phyloP scores from a whole-genome alignment of 371 early-diverging fungal genomes.

The Apophysomyces sp. region DNA sequence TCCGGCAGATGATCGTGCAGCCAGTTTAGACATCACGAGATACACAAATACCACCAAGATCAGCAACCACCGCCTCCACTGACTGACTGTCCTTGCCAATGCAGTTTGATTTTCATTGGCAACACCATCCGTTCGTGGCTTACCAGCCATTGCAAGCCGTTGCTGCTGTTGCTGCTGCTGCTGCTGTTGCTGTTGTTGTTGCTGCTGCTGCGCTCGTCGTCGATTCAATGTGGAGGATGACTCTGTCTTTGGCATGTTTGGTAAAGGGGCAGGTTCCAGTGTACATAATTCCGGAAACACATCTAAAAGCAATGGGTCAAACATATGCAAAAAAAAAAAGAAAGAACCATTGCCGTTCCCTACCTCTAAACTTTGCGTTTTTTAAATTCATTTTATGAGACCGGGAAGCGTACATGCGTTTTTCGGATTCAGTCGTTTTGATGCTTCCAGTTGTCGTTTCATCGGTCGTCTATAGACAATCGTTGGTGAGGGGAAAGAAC shows the following conservation, averaged over 20 bases:
- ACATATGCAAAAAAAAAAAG: background rate
- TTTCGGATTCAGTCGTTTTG: conserved; percentile 74
- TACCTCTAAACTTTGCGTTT: conserved; percentile 77
- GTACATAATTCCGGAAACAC: conserved; percentile 81
- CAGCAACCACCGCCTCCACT: conserved; percentile 58
- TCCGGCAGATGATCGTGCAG: conserved; percentile 30
- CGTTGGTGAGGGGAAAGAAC: background rate
- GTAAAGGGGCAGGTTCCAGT: conserved; percentile 45
- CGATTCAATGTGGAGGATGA: conserved; percentile 4
- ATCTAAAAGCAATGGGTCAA: conserved; percentile 32
- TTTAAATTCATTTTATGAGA: conserved; percentile 80
- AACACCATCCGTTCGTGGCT: background rate
- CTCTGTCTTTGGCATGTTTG: conserved; percentile 26
- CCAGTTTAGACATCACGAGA: conserved; percentile 42
- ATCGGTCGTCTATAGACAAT: conserved; percentile 58
- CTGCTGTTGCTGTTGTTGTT: conserved; percentile 9
- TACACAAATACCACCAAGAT: conserved; percentile 56
- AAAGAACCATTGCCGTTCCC: background rate
- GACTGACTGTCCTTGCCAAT: conserved; percentile 36
- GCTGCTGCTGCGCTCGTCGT: conserved; percentile 10
- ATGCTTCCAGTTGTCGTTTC: conserved; percentile 93
- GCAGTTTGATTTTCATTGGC: conserved; percentile 17
- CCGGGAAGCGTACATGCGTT: conserved; percentile 70
- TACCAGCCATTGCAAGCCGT: background rate
- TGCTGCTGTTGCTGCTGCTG: conserved; percentile 16